These are phyloP conservation scores for Paramyrothecium roridum DNA, from an alignment of 2,329 filamentous ascomycete species.

Conservation along the genomic window DNA sequence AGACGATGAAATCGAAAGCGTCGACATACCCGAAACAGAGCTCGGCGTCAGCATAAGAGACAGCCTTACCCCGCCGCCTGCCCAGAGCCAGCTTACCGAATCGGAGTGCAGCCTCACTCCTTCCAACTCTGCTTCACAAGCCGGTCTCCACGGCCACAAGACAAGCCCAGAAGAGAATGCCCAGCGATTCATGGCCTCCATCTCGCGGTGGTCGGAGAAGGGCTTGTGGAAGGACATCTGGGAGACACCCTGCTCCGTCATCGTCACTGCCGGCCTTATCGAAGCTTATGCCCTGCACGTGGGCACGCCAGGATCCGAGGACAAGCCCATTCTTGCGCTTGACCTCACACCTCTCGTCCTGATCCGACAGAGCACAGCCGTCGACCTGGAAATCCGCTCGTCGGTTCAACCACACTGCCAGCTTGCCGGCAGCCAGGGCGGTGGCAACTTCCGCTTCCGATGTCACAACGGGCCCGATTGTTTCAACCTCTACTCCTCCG, in stretches of 20 bases:
- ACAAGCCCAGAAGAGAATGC: conserved; percentile 35
- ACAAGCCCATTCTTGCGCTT: conserved; percentile 60
- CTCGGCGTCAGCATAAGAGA: conserved; percentile 54
- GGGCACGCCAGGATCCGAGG: conserved; percentile 23
- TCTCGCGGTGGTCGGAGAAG: conserved; percentile 62
- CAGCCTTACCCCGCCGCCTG: conserved; percentile 16
- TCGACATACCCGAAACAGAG: conserved; percentile 57
- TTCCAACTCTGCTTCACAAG: conserved; percentile 80
- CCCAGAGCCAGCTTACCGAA: conserved; percentile 41
- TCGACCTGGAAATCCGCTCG: conserved; percentile 92
- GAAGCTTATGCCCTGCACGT: conserved; percentile 47
- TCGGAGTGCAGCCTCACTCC: conserved; percentile 66
- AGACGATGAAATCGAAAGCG: conserved; percentile 56
- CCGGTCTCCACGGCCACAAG: conserved; percentile 49
- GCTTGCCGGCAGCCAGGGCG: conserved; percentile 60
- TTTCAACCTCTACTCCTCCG: conserved; percentile 75
- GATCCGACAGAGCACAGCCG: conserved; percentile 82
- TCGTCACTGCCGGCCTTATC: conserved; percentile 56
- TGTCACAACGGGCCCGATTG: conserved; percentile 75
- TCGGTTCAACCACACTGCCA: conserved; percentile 71
- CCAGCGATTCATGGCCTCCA: conserved; percentile 47
- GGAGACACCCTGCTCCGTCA: conserved; percentile 48
- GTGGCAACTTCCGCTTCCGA: conserved; percentile 84
- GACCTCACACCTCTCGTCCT: conserved; percentile 90
- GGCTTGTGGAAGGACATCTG: conserved; percentile 59